phyloP scores from a whole-genome alignment of 2,329 filamentous ascomycete genomes.

The Escovopsis weberi region DNA sequence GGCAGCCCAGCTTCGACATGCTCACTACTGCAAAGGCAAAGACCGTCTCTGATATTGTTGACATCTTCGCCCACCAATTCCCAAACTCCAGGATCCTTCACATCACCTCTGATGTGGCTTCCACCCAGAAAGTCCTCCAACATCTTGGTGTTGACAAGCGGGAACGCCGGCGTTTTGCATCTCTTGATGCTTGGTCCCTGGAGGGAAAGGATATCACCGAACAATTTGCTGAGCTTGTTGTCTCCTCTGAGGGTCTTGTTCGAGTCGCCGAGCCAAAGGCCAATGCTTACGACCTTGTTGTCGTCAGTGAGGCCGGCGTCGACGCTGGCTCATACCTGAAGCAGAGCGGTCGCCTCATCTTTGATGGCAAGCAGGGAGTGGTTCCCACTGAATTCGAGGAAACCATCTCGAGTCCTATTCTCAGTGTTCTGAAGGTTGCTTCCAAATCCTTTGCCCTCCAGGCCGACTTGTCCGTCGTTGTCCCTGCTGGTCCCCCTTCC shows the following conservation, averaged over 20 bases:
- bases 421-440: slow-evolving; percentile 6
- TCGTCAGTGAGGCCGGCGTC: slow-evolving; percentile 9
- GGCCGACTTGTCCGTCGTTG: slow-evolving; percentile 8
- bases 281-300: slow-evolving; percentile 9
- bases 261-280: slow-evolving; percentile 6
- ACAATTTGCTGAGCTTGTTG: slow-evolving; percentile 4
- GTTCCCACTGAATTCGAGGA: slow-evolving; percentile 5
- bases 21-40: slow-evolving; percentile 7
- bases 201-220: slow-evolving; percentile 4
- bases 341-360: slow-evolving; percentile 35
- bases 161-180: slow-evolving; percentile 9
- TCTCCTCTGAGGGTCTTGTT: slow-evolving; percentile 5
- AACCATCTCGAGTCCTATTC: slow-evolving; percentile 6
- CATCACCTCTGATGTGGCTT: slow-evolving; percentile 7
- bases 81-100: slow-evolving; percentile 12
- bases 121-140: slow-evolving; percentile 5
- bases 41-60: slow-evolving; percentile 7
- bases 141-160: slow-evolving; percentile 7
- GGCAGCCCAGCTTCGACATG: slow-evolving; percentile 13
- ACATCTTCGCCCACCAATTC: slow-evolving; percentile 12
- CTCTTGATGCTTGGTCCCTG: slow-evolving; percentile 10
- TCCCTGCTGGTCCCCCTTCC: slow-evolving; percentile 7
- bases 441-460: background rate
- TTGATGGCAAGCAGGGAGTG: slow-evolving; percentile 7
- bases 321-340: slow-evolving; percentile 8